A percentile compares a stretch with the other conserved stretches of the same genome.
phyloP scores from a whole-genome alignment of 2,329 filamentous ascomycete species.

The Fusarium sp. region DNA sequence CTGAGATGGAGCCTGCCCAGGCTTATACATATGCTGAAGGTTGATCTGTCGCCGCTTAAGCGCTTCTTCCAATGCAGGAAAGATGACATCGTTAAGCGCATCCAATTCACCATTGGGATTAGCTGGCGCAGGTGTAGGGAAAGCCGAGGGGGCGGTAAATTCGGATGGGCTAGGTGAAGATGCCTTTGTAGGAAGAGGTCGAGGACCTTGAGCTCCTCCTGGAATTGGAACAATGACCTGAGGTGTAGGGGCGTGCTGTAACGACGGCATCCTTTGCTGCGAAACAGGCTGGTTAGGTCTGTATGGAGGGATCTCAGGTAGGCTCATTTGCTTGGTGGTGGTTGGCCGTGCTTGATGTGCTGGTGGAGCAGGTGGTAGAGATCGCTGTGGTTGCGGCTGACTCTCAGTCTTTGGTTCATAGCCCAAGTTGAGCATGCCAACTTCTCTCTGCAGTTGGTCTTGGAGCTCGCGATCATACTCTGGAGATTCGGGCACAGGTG shows the following conservation, averaged over 20 bases:
- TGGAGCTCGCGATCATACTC: constrained; percentile 72
- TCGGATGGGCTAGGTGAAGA: constrained; percentile 51
- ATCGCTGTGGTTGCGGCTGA: constrained; percentile 28
- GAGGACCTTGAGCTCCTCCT: constrained; percentile 38
- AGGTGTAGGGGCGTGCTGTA: constrained; percentile 45
- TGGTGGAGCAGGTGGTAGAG: constrained; percentile 49
- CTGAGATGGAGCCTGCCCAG: constrained; percentile 53
- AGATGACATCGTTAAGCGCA: constrained; percentile 88
- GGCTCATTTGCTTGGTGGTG: constrained; percentile 57
- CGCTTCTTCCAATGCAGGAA: constrained; percentile 91
- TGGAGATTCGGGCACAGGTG: constrained; percentile 62
- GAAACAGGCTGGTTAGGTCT: constrained; percentile 54
- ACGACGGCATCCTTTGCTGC: constrained; percentile 46
- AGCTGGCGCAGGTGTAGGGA: constrained; percentile 67
- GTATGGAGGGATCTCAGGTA: constrained; percentile 68
- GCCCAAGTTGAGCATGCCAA: constrained; percentile 66
- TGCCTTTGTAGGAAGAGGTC: constrained; percentile 48
- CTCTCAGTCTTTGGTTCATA: constrained; percentile 36
- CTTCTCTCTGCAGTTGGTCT: constrained; percentile 72
- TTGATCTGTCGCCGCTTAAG: constrained; percentile 80
- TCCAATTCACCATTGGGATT: constrained; percentile 79
- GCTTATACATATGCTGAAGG: constrained; percentile 64
- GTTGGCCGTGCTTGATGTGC: constrained; percentile 53
- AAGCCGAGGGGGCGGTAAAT: constrained; percentile 58
- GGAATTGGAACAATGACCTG: constrained; percentile 34